These are phyloP conservation scores for Stellera chamaejasme DNA, from an alignment of 345 rosid genomes.

Conservation along the genomic window DNA sequence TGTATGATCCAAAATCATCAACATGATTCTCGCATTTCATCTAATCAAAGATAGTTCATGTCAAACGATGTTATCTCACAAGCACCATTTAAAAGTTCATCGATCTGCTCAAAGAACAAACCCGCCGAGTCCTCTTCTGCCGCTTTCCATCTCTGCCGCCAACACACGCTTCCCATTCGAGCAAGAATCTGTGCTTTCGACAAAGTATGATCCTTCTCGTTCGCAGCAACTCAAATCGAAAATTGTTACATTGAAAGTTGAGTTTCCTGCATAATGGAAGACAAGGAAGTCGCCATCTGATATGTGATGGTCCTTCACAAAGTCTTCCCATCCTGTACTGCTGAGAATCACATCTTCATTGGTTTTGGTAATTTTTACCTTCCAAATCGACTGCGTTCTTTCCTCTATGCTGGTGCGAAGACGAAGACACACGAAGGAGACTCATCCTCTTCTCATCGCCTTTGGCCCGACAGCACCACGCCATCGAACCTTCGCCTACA, in stretches of 20 bases:
- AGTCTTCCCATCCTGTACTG: neutral
- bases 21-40: too few relatives aligned
- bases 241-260: conserved; percentile 3
- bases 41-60: too few relatives aligned
- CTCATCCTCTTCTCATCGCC: too few relatives aligned
- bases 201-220: conserved; percentile 9
- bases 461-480: too few relatives aligned
- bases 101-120: too few relatives aligned
- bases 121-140: too few relatives aligned
- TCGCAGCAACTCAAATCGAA: neutral
- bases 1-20: neutral
- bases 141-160: neutral
- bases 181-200: neutral
- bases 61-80: too few relatives aligned
- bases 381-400: conserved; percentile 3
- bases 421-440: too few relatives aligned
- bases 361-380: neutral
- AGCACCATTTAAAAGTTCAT: too few relatives aligned
- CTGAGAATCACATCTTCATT: neutral
- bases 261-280: conserved; percentile 4
- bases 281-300: neutral
- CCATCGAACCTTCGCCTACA: too few relatives aligned
- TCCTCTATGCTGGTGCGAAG: too few relatives aligned
- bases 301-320: neutral
- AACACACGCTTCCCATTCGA: neutral